These are phyloP conservation scores for Corylus avellana DNA, from an alignment of 306 rosid species.

Conservation along the genomic window DNA sequence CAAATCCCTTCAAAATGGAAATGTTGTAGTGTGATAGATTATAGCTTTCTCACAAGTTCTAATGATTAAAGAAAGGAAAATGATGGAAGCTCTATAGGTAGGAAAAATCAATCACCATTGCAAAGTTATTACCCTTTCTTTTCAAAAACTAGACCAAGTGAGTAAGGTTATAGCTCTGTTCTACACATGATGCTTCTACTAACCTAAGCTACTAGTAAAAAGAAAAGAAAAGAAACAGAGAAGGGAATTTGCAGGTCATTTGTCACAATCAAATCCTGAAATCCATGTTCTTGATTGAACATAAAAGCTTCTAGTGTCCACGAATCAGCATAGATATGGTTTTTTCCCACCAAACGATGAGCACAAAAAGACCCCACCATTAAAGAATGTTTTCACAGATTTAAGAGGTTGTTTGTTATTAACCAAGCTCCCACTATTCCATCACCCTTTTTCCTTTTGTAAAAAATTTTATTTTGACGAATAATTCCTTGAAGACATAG, in stretches of 20 bases:
- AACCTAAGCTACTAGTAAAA: not conserved
- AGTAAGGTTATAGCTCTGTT: not conserved
- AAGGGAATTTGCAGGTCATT: constrained; percentile 28
- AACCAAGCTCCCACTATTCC: constrained; percentile 21
- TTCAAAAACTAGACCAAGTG: not conserved
- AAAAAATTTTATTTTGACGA: too few species aligned
- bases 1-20: too few species aligned
- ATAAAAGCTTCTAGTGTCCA: constrained; percentile 23
- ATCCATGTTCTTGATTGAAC: constrained; percentile 35
- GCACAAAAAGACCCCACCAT: constrained; percentile 26
- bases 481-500: too few species aligned
- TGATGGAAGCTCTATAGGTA: not conserved
- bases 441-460: constrained; percentile 1
- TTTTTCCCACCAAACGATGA: constrained; percentile 1
- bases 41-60: not conserved
- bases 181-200: constrained; percentile 1
- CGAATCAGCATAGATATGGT: not conserved
- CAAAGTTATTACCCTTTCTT: not conserved
- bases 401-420: constrained; percentile 23
- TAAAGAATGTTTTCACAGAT: constrained; percentile 37
- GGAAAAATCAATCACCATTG: not conserved
- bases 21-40: not conserved
- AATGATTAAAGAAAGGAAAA: not conserved
- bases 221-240: not conserved
- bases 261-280: constrained; percentile 47